These are phyloP conservation scores for Cystobasidium onofrii DNA, from an alignment of 768 basidiomycete genomes.

Conservation along the genomic window DNA sequence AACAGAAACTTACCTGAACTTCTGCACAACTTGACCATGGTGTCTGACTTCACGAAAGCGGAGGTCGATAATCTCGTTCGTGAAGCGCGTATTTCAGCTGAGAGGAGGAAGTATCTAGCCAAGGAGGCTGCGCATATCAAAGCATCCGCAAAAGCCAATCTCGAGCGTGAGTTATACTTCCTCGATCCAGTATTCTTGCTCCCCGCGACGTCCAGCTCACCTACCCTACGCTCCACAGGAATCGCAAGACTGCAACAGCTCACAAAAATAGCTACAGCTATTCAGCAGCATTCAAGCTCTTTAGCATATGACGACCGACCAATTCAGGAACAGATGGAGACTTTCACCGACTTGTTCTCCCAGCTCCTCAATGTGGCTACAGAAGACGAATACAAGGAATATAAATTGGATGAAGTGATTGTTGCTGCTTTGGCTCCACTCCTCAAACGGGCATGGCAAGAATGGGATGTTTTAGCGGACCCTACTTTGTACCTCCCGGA, in stretches of 20 bases:
- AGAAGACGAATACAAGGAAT: conserved; percentile 63
- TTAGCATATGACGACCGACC: neutral
- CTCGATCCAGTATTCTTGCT: neutral
- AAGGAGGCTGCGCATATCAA: conserved; percentile 62
- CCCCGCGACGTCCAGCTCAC: neutral
- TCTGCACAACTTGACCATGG: conserved; percentile 86
- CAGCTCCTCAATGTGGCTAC: conserved; percentile 62
- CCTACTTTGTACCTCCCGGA: conserved; percentile 50
- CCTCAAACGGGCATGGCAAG: conserved; percentile 61
- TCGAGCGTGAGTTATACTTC: neutral
- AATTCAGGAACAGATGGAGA: neutral
- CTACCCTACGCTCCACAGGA: neutral
- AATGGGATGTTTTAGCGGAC: conserved; percentile 78
- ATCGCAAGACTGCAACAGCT: conserved; percentile 28
- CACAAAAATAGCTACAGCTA: neutral
- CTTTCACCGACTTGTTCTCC: conserved; percentile 15
- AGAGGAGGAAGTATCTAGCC: conserved; percentile 63
- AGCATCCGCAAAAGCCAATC: neutral
- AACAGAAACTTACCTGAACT: conserved; percentile 86
- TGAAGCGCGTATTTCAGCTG: conserved; percentile 54
- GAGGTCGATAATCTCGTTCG: conserved; percentile 81
- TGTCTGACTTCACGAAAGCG: conserved; percentile 69
- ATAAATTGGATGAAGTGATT: conserved; percentile 79
- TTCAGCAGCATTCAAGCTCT: conserved; percentile 3
- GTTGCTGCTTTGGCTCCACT: conserved; percentile 82